phyloP scores from a whole-genome alignment of 176 grass and related monocot species.

The Carex kokanica region DNA sequence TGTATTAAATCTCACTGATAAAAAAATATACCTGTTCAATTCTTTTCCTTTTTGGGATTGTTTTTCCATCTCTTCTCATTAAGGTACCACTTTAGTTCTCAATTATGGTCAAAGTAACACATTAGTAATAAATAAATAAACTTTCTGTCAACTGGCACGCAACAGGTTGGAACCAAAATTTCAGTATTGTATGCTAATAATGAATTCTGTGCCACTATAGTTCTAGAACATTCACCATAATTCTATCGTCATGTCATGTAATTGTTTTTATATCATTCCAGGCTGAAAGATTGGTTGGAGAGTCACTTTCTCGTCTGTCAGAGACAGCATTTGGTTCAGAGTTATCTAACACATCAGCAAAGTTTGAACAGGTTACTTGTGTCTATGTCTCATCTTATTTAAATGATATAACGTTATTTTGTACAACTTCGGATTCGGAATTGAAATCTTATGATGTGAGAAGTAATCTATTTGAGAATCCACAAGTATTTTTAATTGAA shows the following conservation, averaged over 20 bases:
- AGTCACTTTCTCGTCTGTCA: conserved; percentile 35
- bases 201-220: background rate
- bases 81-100: background rate
- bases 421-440: background rate
- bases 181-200: background rate
- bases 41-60: background rate
- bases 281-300: conserved; percentile 42
- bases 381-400: background rate
- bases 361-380: conserved; percentile 45
- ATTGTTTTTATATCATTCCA: conserved; percentile 4
- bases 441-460: background rate
- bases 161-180: background rate
- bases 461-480: background rate
- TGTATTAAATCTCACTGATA: background rate
- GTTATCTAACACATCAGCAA: conserved; percentile 8
- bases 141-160: background rate
- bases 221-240: background rate
- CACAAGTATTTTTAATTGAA: background rate
- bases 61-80: background rate
- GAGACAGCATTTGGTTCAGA: conserved; percentile 23
- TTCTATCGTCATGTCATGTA: background rate
- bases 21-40: background rate
- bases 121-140: background rate
- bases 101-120: background rate
- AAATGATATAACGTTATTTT: background rate